Conservation (phyloP, 805 yeast genomes). For the Candida cerambycidarum region DNA sequence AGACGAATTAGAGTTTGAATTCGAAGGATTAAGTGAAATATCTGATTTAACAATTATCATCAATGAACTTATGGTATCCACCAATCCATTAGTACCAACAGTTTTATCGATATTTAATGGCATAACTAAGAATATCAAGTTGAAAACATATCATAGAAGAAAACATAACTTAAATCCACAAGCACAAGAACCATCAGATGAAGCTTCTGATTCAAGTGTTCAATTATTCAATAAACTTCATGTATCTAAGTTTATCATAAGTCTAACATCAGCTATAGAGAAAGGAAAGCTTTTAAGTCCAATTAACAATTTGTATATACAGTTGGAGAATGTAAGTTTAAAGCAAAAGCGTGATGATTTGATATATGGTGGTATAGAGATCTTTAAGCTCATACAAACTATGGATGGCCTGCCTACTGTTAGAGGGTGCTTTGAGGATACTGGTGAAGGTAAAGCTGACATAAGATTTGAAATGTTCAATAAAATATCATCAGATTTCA, state of each 20-base stretch:
- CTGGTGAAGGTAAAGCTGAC: constrained; percentile 39
- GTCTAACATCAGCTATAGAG: constrained; percentile 48
- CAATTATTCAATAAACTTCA: constrained; percentile 39
- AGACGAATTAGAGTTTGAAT: constrained; percentile 41
- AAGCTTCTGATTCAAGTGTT: constrained; percentile 9
- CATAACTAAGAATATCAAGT: constrained; percentile 33
- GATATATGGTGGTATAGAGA: constrained; percentile 49
- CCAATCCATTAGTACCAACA: constrained; percentile 44
- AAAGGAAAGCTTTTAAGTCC: constrained; percentile 44
- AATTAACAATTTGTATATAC: constrained; percentile 24
- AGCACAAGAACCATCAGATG: constrained; percentile 16
- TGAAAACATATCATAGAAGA: constrained; percentile 30
- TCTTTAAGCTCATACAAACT: constrained; percentile 24
- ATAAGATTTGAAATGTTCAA: constrained; percentile 50
- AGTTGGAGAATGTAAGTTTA: constrained; percentile 31
- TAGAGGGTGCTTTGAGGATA: constrained; percentile 26
- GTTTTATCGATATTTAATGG: constrained; percentile 36
- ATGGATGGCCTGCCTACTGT: constrained; percentile 18
- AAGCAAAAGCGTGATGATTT: constrained; percentile 44
- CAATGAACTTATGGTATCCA: constrained; percentile 42
- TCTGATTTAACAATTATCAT: constrained; percentile 39
- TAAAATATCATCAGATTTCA: constrained; percentile 13
- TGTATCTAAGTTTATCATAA: constrained; percentile 37
- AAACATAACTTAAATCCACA: constrained; percentile 14
- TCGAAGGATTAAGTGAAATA: constrained; percentile 45